Percentiles rank a stretch among this genome's conserved stretches.
These are phyloP conservation scores for Dalechampia spathulata DNA, from an alignment of 441 rosid genomes.

Conservation along the genomic window DNA sequence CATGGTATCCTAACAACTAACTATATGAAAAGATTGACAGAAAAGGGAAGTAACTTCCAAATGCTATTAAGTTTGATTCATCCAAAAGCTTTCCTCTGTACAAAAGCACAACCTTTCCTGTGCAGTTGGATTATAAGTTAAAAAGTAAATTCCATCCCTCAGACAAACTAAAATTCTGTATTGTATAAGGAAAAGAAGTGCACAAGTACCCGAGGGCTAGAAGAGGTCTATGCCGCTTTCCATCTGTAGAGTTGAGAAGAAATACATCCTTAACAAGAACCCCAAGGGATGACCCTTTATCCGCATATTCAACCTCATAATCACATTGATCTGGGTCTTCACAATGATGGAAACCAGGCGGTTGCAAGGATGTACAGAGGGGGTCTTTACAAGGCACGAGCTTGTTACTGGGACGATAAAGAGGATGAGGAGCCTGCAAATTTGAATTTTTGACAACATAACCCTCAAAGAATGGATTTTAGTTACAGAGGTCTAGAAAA, in stretches of 20 bases:
- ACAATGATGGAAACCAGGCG: slow-evolving; percentile 37
- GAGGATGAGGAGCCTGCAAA: slow-evolving; percentile 84
- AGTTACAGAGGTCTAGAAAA: no score
- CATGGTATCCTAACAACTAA: no score
- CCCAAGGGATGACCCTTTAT: slow-evolving; percentile 85
- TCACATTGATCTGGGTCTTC: slow-evolving; percentile 57
- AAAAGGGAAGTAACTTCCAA: no score
- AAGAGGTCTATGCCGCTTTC: slow-evolving; percentile 52
- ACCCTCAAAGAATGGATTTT: no score
- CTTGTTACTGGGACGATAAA: slow-evolving; percentile 58
- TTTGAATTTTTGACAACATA: not conserved
- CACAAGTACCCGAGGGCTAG: slow-evolving; percentile 75
- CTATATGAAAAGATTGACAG: no score
- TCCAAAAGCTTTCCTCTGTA: no score
- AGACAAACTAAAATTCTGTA: no score
- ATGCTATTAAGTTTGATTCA: no score
- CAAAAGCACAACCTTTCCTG: no score
- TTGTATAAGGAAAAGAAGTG: no score
- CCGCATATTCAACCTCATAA: slow-evolving; percentile 82
- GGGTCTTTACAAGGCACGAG: slow-evolving; percentile 66
- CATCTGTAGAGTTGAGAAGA: slow-evolving; percentile 53
- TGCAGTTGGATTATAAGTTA: no score
- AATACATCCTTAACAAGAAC: slow-evolving; percentile 72
- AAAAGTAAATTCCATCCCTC: no score
- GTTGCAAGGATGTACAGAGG: slow-evolving; percentile 58